Conservation (phyloP, 306 rosid species). For the barrel medic (Medicago truncatula) region DNA sequence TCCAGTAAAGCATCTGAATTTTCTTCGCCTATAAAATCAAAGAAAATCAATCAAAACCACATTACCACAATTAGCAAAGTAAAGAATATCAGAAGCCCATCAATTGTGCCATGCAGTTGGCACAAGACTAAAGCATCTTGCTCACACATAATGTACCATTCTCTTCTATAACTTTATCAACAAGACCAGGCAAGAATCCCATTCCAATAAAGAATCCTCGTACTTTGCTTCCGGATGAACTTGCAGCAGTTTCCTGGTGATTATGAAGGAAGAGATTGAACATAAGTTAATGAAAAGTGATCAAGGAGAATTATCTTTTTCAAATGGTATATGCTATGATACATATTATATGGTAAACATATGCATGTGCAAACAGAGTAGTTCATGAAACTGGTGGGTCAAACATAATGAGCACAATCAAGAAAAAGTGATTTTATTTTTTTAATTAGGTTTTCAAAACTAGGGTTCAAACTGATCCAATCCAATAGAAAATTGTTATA, state of each 20-base stretch:
- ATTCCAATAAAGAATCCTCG: constrained; percentile 74
- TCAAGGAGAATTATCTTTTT: constrained; percentile 8
- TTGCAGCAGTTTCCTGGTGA: constrained; percentile 67
- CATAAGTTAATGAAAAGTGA: constrained; percentile 29
- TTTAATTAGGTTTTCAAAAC: not conserved
- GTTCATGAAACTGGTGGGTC: constrained; percentile 1
- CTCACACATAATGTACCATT: constrained; percentile 65
- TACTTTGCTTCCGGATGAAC: constrained; percentile 76
- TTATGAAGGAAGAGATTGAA: constrained; percentile 24
- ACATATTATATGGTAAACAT: constrained; percentile 13
- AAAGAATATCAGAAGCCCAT: constrained; percentile 33
- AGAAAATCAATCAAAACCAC: constrained; percentile 40
- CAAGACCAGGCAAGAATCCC: constrained; percentile 83
- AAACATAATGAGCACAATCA: not conserved
- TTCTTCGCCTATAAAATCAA: constrained; percentile 68
- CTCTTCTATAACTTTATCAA: constrained; percentile 78
- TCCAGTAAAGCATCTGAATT: constrained; percentile 74
- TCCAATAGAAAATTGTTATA: not conserved
- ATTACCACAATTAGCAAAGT: constrained; percentile 15
- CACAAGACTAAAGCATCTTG: constrained; percentile 31
- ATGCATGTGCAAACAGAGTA: not conserved
- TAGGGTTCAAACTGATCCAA: constrained; percentile 6
- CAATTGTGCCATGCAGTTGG: constrained; percentile 29
- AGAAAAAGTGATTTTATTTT: not conserved
- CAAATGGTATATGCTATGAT: constrained; percentile 13